Conservation (phyloP, 345 rosid species). For the Eucalyptus erythrocorys region DNA sequence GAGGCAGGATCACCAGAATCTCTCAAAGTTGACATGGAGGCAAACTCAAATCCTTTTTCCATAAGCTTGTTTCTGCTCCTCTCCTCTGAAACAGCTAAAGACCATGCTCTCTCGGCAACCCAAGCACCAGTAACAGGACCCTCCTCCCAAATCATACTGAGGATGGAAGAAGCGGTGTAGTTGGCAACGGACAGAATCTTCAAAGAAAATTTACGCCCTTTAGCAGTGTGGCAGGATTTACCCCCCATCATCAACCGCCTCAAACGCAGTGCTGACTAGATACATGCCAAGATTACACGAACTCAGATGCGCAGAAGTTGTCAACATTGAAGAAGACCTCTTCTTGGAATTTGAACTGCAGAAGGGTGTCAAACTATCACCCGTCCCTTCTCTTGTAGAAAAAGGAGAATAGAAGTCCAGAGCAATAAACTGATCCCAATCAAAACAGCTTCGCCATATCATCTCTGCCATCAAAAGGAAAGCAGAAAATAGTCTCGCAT, state of each 20-base stretch:
- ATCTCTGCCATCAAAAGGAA: conserved; percentile 37
- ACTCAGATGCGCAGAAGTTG: conserved; percentile 38
- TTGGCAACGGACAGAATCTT: conserved; percentile 38
- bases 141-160: conserved; percentile 76
- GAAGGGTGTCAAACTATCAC: background rate
- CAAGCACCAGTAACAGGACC: conserved; percentile 42
- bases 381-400: conserved; percentile 16
- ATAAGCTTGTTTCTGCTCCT: conserved; percentile 21
- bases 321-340: conserved; percentile 16
- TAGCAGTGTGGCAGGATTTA: background rate
- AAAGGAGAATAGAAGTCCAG: conserved; percentile 44
- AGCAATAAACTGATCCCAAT: conserved; percentile 59
- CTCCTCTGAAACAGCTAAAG: conserved; percentile 46
- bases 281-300: conserved; percentile 43
- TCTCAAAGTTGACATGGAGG: conserved; percentile 39
- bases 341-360: conserved; percentile 22
- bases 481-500: conserved; percentile 65
- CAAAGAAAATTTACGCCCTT: conserved; percentile 22
- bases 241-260: conserved; percentile 11
- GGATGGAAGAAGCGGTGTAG: conserved; percentile 27
- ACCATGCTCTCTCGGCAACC: conserved; percentile 67
- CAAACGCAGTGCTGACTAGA: conserved; percentile 32
- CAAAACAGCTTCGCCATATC: conserved; percentile 13
- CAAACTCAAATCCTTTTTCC: conserved; percentile 58
- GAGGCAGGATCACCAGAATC: conserved; percentile 35